phyloP scores from a whole-genome alignment of 768 basidiomycete genomes.

The Lactifluus subvellereus region DNA sequence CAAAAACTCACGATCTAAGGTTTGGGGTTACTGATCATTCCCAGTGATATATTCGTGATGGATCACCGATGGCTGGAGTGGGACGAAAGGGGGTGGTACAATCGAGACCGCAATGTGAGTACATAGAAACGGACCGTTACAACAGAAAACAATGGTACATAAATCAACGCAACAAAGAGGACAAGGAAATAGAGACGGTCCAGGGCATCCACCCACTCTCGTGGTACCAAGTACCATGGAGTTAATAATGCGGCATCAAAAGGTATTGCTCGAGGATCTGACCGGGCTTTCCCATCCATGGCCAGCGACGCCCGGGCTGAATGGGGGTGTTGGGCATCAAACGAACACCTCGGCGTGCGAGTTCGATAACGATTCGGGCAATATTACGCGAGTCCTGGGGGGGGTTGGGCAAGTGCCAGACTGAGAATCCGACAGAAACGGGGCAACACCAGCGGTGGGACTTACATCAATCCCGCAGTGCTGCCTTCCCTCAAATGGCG shows the following conservation, averaged over 20 bases:
- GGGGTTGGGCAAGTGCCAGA: background rate
- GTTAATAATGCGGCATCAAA: background rate
- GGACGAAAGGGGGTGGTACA: slow-evolving; percentile 9
- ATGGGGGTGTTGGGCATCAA: slow-evolving; percentile 73
- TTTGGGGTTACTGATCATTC: background rate
- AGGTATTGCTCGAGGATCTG: slow-evolving; percentile 49
- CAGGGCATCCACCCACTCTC: background rate
- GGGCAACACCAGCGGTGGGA: slow-evolving; percentile 23
- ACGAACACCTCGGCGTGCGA: slow-evolving; percentile 61
- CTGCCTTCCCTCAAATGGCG: slow-evolving; percentile 72
- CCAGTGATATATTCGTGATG: background rate
- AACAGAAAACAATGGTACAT: background rate
- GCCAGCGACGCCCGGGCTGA: slow-evolving; percentile 61
- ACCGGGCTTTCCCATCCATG: slow-evolving; percentile 81
- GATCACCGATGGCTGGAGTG: slow-evolving; percentile 14
- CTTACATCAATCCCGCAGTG: slow-evolving; percentile 91
- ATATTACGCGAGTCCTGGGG: slow-evolving; percentile 88
- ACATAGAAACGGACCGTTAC: background rate
- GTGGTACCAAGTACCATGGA: background rate
- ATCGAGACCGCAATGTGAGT: background rate
- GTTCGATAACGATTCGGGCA: slow-evolving; percentile 69
- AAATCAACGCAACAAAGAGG: background rate
- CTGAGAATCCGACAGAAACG: background rate
- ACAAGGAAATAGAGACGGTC: too few species aligned
- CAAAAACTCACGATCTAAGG: background rate